Conservation (phyloP, 805 yeast genomes). For the Lipomyces orientalis region DNA sequence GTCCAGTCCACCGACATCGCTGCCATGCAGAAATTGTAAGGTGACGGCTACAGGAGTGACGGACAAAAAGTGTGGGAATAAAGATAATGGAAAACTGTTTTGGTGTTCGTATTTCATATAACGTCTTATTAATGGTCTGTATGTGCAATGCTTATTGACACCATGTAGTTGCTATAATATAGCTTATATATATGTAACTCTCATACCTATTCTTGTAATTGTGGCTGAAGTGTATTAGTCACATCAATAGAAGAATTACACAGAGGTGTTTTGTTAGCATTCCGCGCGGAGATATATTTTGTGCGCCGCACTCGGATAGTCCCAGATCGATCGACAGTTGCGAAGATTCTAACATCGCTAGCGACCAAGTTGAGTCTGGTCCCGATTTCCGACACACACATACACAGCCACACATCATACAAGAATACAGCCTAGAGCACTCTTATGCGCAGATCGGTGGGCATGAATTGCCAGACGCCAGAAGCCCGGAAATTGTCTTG, state of each 20-base stretch:
- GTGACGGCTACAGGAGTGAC: not conserved
- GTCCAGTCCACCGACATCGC: slow-evolving; percentile 97
- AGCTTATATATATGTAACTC: not conserved
- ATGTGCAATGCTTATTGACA: not conserved
- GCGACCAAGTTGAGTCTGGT: too few relatives aligned
- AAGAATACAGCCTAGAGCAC: not conserved
- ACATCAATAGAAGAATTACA: not conserved
- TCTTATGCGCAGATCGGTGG: not conserved
- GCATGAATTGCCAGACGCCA: not conserved
- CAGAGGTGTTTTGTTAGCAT: too few relatives aligned
- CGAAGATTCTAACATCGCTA: too few relatives aligned
- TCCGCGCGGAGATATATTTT: too few relatives aligned
- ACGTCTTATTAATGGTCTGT: not conserved
- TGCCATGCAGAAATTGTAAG: slow-evolving; percentile 39
- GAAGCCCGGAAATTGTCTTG: not conserved
- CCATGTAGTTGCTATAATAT: not conserved
- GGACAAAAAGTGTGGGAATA: not conserved
- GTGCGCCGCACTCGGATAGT: too few relatives aligned
- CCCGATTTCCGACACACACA: not conserved
- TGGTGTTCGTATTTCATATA: not conserved
- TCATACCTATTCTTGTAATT: not conserved
- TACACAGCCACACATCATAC: not conserved
- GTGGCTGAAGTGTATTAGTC: not conserved
- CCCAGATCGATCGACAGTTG: too few relatives aligned
- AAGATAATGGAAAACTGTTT: not conserved